A percentile compares a stretch with the other conserved stretches of the same genome.
phyloP scores from a whole-genome alignment of 495 filamentous ascomycete genomes.

The Aspergillus conjunctus region DNA sequence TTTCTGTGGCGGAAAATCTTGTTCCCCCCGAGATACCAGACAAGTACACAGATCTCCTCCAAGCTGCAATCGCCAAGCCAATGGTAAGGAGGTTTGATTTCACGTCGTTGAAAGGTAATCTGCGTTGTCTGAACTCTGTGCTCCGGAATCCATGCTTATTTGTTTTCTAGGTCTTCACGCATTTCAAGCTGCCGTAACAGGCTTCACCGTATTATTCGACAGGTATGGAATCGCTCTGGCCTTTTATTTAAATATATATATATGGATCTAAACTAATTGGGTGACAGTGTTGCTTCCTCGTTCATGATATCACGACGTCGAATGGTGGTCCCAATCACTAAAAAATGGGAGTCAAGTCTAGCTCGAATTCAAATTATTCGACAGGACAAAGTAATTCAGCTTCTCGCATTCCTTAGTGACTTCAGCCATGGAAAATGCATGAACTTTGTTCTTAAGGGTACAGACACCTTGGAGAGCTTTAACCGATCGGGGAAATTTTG shows the following conservation, averaged over 20 bases:
- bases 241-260: not conserved
- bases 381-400: constrained; percentile 68
- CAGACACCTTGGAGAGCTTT: constrained; percentile 75
- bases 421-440: constrained; percentile 83
- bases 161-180: constrained; percentile 62
- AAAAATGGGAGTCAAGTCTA: constrained; percentile 79
- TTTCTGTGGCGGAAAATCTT: constrained; percentile 67
- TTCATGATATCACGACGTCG: constrained; percentile 83
- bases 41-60: constrained; percentile 57
- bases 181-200: constrained; percentile 77
- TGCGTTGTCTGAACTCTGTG: not conserved
- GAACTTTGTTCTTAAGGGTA: constrained; percentile 80
- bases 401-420: constrained; percentile 78
- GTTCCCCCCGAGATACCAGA: constrained; percentile 56
- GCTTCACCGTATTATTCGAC: constrained; percentile 75
- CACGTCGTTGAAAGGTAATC: constrained; percentile 40
- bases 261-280: no score
- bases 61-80: constrained; percentile 40
- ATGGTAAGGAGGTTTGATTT: constrained; percentile 50
- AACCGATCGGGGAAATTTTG: constrained; percentile 65
- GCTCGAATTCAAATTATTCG: constrained; percentile 78
- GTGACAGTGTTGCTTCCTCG: constrained; percentile 50
- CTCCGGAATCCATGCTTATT: constrained; percentile 40
- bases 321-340: constrained; percentile 86
- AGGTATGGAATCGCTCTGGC: constrained; percentile 37